phyloP scores from a whole-genome alignment of 768 basidiomycete species.

The Termitomyces sp. region DNA sequence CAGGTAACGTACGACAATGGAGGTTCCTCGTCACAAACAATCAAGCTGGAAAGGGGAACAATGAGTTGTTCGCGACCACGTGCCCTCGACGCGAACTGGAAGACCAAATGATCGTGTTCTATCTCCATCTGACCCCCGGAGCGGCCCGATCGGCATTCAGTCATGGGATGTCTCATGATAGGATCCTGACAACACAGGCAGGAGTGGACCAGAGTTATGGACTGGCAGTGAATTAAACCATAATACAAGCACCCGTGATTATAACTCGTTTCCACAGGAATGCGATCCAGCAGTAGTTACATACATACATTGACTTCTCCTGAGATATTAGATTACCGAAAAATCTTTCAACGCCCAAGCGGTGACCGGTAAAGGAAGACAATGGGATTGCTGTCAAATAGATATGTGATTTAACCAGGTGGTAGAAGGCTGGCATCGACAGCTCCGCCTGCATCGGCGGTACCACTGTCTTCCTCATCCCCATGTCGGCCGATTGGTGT shows the following conservation, averaged over 20 bases:
- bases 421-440: constrained; percentile 92
- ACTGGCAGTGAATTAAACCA: neutral
- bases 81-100: constrained; percentile 46
- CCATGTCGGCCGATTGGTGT: constrained; percentile 66
- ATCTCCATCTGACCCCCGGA: constrained; percentile 1
- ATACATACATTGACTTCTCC: neutral
- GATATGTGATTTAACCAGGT: constrained; percentile 60
- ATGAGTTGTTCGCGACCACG: constrained; percentile 30
- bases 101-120: constrained; percentile 16
- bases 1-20: constrained; percentile 10
- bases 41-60: constrained; percentile 9
- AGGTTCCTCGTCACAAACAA: neutral
- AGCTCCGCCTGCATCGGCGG: constrained; percentile 35
- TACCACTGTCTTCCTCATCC: constrained; percentile 25
- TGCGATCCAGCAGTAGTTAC: neutral
- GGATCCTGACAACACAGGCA: no score
- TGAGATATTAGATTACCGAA: neutral
- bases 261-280: neutral
- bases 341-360: neutral
- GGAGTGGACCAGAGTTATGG: neutral
- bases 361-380: neutral
- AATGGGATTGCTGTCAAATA: neutral
- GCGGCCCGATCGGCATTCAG: neutral
- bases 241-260: neutral
- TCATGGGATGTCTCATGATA: neutral